Evolutionary conservation across 306 rosid species (phyloP).

Genomic region (Macrotyloma uniflorum): DNA sequence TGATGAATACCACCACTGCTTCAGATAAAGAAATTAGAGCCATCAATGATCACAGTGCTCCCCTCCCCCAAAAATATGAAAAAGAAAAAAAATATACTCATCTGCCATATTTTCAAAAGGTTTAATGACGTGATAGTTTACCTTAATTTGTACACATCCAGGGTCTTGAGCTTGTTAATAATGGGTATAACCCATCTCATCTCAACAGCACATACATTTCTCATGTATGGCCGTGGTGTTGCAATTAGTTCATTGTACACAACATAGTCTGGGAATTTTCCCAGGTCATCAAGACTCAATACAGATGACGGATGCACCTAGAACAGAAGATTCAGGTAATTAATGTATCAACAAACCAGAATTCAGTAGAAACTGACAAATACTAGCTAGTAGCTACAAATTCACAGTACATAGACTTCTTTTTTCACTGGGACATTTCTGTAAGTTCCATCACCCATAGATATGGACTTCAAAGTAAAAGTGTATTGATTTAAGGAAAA

Average conservation of each 20-base stretch:
- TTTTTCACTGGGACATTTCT: not conserved
- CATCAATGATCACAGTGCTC: slow-evolving; percentile 28
- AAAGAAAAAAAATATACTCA: slow-evolving; percentile 1
- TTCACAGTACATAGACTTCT: slow-evolving; percentile 22
- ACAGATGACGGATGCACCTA: slow-evolving; percentile 91
- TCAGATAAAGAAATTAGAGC: slow-evolving; percentile 45
- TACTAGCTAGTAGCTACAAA: slow-evolving; percentile 19
- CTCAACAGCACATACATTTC: slow-evolving; percentile 78
- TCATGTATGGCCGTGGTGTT: slow-evolving; percentile 83
- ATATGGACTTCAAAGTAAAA: slow-evolving; percentile 22
- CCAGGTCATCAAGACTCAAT: slow-evolving; percentile 69
- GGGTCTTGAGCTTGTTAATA: slow-evolving; percentile 71
- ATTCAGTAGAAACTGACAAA: slow-evolving; percentile 28
- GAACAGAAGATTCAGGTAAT: slow-evolving; percentile 31
- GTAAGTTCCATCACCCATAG: slow-evolving; percentile 5
- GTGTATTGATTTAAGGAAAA: slow-evolving; percentile 15
- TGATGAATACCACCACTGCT: slow-evolving; percentile 71
- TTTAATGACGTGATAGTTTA: slow-evolving; percentile 34
- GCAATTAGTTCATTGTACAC: slow-evolving; percentile 93
- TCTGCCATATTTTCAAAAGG: not conserved
- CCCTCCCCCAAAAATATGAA: not conserved
- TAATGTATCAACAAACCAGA: slow-evolving; percentile 21
- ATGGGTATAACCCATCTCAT: slow-evolving; percentile 74
- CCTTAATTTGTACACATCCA: slow-evolving; percentile 79
- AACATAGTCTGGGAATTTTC: slow-evolving; percentile 87